Evolutionary conservation across 768 basidiomycete species (phyloP), one percentile per base, ranked within the genome.

Genomic region (Podaxis rugospora): DNA sequence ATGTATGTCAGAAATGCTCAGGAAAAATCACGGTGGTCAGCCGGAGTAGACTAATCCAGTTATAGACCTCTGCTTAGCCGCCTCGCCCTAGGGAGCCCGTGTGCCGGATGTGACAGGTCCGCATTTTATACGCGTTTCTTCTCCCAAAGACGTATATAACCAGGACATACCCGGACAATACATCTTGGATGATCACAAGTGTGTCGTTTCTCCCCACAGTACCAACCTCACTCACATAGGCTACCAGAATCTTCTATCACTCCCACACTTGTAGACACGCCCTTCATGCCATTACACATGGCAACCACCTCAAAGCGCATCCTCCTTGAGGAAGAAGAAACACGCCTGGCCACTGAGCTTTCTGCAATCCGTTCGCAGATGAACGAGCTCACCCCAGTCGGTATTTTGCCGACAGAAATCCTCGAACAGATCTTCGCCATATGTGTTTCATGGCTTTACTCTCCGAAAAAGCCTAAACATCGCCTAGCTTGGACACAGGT

Each of bases 401-500:
- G 72, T 7, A 55, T 42, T 4, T 72, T 80, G 7, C 78, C 78
- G 3, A 51, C 69, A 0, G 79, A 80, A 66, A 69, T 80, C 55
- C 69, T 80, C 25, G 75, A 76, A 66, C 59, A 70, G 23, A 72
- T 80, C 47, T 80, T 80, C 63, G 27, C 50, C 25, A 66, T 74
- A 37, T 78, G 77, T 62, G 67, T 75, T 5, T 70, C 73, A 5
- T 75, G 76, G 75, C 65, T 76, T 13, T 76, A 76, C 51, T 57
- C 61, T 40, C 55, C 60, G 10, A 67, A 67, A 13, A 73, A 70
- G 44, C 69, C 70, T 6, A 65, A 65, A 42, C 67, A 74, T 47
- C 70, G 66, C 18, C 69, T 80, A 3, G 72, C 76, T 2, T 79
- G 75, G 75, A 75, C 75, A 3, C 75, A 79, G 57, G 78, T 78